Percentiles rank a stretch among this genome's conserved stretches.
Conservation (phyloP, 2,329 filamentous ascomycete genomes). For the Phialophora macrospora region DNA sequence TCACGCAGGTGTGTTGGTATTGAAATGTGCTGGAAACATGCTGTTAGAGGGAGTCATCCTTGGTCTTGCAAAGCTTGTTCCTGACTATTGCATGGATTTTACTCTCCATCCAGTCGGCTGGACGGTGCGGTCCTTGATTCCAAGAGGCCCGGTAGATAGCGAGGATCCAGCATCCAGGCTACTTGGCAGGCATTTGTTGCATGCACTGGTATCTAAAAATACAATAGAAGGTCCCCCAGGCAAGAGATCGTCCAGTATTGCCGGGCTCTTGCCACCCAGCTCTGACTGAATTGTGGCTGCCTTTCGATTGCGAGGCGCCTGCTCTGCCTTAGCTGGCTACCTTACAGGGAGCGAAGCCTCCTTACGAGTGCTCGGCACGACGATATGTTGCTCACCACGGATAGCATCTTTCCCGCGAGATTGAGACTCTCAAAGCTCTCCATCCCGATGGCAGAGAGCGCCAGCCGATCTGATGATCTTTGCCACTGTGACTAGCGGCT, state of each 20-base stretch:
- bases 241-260: background rate
- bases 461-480: slow-evolving; percentile 10
- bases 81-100: background rate
- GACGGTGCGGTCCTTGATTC: background rate
- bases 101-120: background rate
- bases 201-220: background rate
- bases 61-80: background rate
- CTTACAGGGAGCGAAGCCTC: background rate
- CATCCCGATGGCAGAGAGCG: background rate
- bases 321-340: background rate
- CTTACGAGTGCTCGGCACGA: background rate
- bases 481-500: slow-evolving; percentile 19
- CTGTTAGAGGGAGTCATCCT: background rate
- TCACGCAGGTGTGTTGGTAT: background rate
- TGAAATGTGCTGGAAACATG: background rate
- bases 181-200: background rate
- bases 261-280: background rate
- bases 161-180: background rate
- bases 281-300: background rate
- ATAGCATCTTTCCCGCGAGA: background rate
- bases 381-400: background rate
- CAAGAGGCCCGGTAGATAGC: background rate
- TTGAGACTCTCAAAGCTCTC: background rate
- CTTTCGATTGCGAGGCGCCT: background rate
- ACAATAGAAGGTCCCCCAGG: background rate